phyloP scores from a whole-genome alignment of 2,329 filamentous ascomycete species.

The Didymella glomerata region DNA sequence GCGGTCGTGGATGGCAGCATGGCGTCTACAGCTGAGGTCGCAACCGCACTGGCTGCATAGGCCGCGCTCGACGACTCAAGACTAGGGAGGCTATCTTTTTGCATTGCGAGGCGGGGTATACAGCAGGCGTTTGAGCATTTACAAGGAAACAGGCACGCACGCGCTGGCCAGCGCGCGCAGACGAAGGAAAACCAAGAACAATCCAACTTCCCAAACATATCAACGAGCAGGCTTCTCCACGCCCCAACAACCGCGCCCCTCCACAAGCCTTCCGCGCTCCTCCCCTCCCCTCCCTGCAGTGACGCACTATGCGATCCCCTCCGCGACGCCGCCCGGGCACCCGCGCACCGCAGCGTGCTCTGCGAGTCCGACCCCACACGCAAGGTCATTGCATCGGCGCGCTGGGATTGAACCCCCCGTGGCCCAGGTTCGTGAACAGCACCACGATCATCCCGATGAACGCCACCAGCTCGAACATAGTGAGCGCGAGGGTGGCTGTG shows the following conservation, averaged over 20 bases:
- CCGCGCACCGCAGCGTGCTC: too few species aligned
- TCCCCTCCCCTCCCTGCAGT: too few species aligned
- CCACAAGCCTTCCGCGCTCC: too few species aligned
- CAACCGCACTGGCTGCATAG: conserved; percentile 23
- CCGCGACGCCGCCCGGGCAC: too few species aligned
- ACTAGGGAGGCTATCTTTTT: conserved; percentile 6
- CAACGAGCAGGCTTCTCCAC: too few species aligned
- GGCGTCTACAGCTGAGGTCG: conserved; percentile 24
- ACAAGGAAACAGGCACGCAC: conserved; percentile 9
- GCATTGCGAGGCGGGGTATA: conserved; percentile 20
- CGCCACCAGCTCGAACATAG: conserved; percentile 11
- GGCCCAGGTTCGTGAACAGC: conserved; percentile 10
- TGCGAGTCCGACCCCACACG: too few species aligned
- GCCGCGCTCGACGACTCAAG: not conserved
- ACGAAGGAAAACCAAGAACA: not conserved
- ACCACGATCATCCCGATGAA: conserved; percentile 12
- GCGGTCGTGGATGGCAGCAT: conserved; percentile 15
- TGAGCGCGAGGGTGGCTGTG: not conserved
- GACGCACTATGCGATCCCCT: too few species aligned
- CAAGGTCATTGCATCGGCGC: not conserved
- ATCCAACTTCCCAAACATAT: not conserved
- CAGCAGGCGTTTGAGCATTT: conserved; percentile 30
- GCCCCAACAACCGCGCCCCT: too few species aligned
- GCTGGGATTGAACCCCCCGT: conserved; percentile 10
- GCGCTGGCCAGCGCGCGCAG: not conserved